Evolutionary conservation across 148 eudicot species (phyloP).

Genomic region (Heliosperma pusillum): DNA sequence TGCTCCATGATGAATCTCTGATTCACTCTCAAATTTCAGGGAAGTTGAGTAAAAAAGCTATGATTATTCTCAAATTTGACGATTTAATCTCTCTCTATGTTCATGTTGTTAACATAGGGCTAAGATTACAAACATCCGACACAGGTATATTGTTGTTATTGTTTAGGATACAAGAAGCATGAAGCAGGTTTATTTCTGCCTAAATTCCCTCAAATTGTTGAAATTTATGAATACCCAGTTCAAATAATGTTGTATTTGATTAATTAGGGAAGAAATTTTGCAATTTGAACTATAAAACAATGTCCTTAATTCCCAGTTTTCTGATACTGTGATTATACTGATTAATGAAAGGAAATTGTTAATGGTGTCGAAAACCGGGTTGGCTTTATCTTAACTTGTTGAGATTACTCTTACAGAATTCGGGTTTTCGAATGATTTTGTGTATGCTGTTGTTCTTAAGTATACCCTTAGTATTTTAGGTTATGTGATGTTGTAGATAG

Average conservation of each 20-base stretch:
- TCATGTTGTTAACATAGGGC: no score
- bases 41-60: slow-evolving; percentile 77
- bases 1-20: slow-evolving; percentile 21
- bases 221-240: slow-evolving; percentile 91
- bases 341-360: slow-evolving; percentile 44
- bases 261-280: slow-evolving; percentile 57
- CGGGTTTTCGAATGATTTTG: slow-evolving; percentile 91
- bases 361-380: slow-evolving; percentile 71
- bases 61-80: slow-evolving; percentile 70
- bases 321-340: slow-evolving; percentile 63
- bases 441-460: slow-evolving; percentile 61
- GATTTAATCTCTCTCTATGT: slow-evolving; percentile 44
- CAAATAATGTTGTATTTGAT: slow-evolving; percentile 78
- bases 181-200: slow-evolving; percentile 76
- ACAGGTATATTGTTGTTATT: slow-evolving; percentile 14
- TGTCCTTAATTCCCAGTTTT: slow-evolving; percentile 60
- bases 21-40: slow-evolving; percentile 58
- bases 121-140: no score
- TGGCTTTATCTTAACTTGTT: slow-evolving; percentile 55
- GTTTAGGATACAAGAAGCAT: slow-evolving; percentile 59
- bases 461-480: slow-evolving; percentile 64
- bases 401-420: slow-evolving; percentile 69
- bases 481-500: slow-evolving; percentile 70
- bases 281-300: slow-evolving; percentile 71
- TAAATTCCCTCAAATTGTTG: slow-evolving; percentile 86